These are phyloP conservation scores for Neofusicoccum cordaticola DNA, from an alignment of 2,329 filamentous ascomycete genomes.

Conservation along the genomic window DNA sequence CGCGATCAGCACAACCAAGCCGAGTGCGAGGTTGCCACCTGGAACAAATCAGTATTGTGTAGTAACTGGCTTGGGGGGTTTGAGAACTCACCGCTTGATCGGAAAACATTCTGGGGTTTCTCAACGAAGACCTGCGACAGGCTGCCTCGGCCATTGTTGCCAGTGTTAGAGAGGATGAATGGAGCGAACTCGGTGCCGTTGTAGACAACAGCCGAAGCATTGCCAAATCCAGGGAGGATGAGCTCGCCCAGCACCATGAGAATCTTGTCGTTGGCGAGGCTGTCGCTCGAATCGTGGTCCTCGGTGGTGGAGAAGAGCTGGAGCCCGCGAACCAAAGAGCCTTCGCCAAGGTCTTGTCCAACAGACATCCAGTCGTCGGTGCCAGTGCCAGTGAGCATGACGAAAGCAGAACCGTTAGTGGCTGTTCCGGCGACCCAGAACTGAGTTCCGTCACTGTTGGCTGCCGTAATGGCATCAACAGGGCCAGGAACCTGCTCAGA, in stretches of 20 bases:
- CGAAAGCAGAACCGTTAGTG: slow-evolving; percentile 65
- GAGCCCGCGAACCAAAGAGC: slow-evolving; percentile 71
- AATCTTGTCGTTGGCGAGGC: slow-evolving; percentile 65
- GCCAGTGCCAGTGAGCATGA: slow-evolving; percentile 71
- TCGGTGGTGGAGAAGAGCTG: slow-evolving; percentile 74
- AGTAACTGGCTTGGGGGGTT: background rate
- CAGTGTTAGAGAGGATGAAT: slow-evolving; percentile 68
- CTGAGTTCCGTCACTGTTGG: slow-evolving; percentile 66
- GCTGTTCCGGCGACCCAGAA: slow-evolving; percentile 80
- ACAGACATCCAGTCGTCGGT: slow-evolving; percentile 67
- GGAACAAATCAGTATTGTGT: background rate
- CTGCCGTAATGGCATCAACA: slow-evolving; percentile 71
- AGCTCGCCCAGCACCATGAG: slow-evolving; percentile 85
- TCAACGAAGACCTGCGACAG: slow-evolving; percentile 82
- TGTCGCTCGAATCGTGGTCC: slow-evolving; percentile 61
- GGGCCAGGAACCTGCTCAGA: slow-evolving; percentile 72
- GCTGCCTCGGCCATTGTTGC: slow-evolving; percentile 65
- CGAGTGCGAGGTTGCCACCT: slow-evolving; percentile 55
- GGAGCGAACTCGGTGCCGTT: slow-evolving; percentile 77
- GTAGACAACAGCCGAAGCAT: slow-evolving; percentile 81
- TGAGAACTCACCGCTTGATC: slow-evolving; percentile 54
- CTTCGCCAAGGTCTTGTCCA: slow-evolving; percentile 59
- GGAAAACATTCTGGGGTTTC: slow-evolving; percentile 71
- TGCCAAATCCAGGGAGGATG: slow-evolving; percentile 70
- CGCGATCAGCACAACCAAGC: slow-evolving; percentile 76